Percentiles rank a stretch among this genome's conserved stretches.
These are phyloP conservation scores for Leishmania amazonensis DNA, from an alignment of 208 protist genomes.

Conservation along the genomic window DNA sequence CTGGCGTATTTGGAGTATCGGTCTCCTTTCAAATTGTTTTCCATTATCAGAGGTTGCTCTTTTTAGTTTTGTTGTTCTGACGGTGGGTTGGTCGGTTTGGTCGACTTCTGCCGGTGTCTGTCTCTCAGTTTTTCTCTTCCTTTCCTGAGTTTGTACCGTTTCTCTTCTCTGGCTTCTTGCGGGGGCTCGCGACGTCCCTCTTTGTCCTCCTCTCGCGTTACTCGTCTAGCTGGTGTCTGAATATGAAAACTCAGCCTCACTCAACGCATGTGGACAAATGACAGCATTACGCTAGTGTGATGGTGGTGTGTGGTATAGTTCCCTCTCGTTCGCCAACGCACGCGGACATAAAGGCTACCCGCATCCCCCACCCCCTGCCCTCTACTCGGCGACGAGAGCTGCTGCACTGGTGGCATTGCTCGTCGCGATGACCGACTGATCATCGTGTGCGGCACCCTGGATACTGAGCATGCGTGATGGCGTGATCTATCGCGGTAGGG, in stretches of 20 bases:
- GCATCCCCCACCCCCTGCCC: not conserved
- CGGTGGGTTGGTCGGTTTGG: not conserved
- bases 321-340: not conserved
- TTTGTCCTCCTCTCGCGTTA: not conserved
- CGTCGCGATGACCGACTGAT: not conserved
- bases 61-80: not conserved
- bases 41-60: not conserved
- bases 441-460: not conserved
- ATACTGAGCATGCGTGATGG: not conserved
- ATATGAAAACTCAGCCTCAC: not conserved
- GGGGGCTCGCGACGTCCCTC: not conserved
- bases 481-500: not conserved
- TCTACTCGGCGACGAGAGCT: too few species aligned
- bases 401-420: not conserved
- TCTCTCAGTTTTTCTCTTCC: not conserved
- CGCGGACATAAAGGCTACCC: not conserved
- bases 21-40: too few species aligned
- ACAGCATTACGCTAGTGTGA: not conserved
- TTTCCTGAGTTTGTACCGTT: slow-evolving; percentile 2
- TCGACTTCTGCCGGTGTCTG: not conserved
- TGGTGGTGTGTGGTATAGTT: not conserved
- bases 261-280: not conserved
- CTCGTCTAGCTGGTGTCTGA: not conserved
- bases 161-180: not conserved
- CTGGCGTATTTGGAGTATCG: not conserved